Evolutionary conservation across 2,329 filamentous ascomycete genomes (phyloP).

Genomic region (Epicoccum sorghinum): DNA sequence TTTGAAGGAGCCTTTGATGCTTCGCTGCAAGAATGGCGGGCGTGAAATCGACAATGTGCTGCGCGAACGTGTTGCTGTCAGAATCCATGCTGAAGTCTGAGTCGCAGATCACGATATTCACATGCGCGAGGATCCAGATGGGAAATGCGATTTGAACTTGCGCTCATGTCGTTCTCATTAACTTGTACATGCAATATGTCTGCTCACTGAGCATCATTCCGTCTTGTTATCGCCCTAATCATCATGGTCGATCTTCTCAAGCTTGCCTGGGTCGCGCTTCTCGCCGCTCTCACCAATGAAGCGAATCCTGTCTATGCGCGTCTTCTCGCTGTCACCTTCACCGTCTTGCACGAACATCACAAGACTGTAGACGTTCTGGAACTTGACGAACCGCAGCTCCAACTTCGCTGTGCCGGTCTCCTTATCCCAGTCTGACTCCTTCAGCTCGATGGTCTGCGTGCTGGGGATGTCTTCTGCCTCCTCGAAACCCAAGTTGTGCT

Average conservation of each 20-base stretch:
- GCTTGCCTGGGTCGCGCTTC: slow-evolving; percentile 90
- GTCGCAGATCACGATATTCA: no score
- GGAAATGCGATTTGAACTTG: no score
- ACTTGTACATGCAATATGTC: neutral
- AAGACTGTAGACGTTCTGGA: slow-evolving; percentile 88
- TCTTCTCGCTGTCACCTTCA: slow-evolving; percentile 83
- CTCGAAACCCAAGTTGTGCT: slow-evolving; percentile 91
- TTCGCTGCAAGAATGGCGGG: no score
- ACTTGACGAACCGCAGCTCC: slow-evolving; percentile 89
- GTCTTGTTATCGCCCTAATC: neutral
- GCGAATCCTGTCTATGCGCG: slow-evolving; percentile 78
- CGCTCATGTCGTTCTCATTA: slow-evolving; percentile 16
- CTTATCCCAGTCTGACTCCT: slow-evolving; percentile 74
- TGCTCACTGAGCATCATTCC: neutral
- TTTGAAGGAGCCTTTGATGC: no score
- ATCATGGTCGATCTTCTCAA: slow-evolving; percentile 91
- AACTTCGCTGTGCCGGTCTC: slow-evolving; percentile 58
- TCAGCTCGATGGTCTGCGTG: slow-evolving; percentile 79
- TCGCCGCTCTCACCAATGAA: slow-evolving; percentile 89
- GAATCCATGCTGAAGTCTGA: no score
- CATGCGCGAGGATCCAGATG: no score
- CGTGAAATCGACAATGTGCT: no score
- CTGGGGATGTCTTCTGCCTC: slow-evolving; percentile 87
- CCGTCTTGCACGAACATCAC: slow-evolving; percentile 84
- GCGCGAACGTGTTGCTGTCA: no score